phyloP scores from a whole-genome alignment of 257 asterid genomes.

The Solanum chaucha region DNA sequence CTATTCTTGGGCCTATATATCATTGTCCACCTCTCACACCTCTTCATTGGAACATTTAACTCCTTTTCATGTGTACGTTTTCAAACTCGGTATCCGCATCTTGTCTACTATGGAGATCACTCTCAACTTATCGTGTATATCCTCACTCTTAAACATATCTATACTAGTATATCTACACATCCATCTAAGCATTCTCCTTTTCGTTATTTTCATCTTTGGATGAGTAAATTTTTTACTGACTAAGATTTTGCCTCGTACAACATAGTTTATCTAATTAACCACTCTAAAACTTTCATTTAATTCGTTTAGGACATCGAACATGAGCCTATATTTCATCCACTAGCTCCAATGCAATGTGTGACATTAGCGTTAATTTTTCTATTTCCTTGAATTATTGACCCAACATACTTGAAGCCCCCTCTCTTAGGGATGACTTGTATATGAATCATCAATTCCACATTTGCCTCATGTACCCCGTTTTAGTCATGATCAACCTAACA shows the following conservation, averaged over 20 bases:
- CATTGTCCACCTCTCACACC: too few relatives aligned
- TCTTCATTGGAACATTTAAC: not conserved
- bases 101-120: not conserved
- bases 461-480: too few relatives aligned
- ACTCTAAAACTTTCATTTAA: not conserved
- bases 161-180: not conserved
- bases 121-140: not conserved
- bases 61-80: not conserved
- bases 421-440: not conserved
- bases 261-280: not conserved
- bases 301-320: not conserved
- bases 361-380: not conserved
- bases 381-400: not conserved
- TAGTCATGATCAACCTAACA: too few relatives aligned
- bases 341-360: not conserved
- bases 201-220: not conserved
- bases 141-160: too few relatives aligned
- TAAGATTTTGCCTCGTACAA: not conserved
- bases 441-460: not conserved
- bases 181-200: not conserved
- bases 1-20: too few relatives aligned
- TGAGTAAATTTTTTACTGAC: not conserved
- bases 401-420: not conserved
- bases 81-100: not conserved
- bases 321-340: not conserved